Evolutionary conservation across 345 rosid species (phyloP), one percentile per base, ranked within the genome.

Genomic region (Populus ilicifolia): DNA sequence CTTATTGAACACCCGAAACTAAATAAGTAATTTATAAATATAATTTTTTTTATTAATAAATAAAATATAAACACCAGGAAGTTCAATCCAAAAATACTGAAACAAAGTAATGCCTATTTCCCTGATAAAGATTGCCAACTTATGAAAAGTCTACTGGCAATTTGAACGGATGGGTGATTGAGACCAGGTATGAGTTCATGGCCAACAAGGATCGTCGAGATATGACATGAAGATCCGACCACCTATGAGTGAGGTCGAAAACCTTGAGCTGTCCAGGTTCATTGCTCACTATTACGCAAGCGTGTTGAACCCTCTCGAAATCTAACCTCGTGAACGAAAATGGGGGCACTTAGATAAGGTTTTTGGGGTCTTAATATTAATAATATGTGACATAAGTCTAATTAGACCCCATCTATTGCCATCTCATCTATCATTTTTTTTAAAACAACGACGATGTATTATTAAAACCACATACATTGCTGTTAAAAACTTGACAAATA

Each of bases 191-290:
- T 8, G n/a, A 9, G 16, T 29, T 59, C 6, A 59, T 59, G 63
- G 63, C 29, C 2, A 59, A n/a, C 29, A 59, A 67, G 27, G 70
- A 67, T 30, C 13, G 70, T 67, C 44, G 23, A 38, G 41, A 67
- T 0, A 67, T 67, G 70, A 67, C 41, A 67, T 16, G 70, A 67
- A 18, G 70, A 35, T 65, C 69, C 69, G 41, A 17, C n/a, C 69
- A 65, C 16, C n/a, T 41, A 65, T 16, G 11, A 29, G 8, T 14
- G 21, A 30, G 39, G 10, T 13, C 36, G 69, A 1, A 18, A 65
- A 27, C 29, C 29, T 77, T 70, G 50, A 11, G 39, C 20, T 61
- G 86, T 83, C 84, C 36, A 78, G 78, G 76, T 82, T 75, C 84
- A 82, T 74, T 76, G 81, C 29, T 27, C 1, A 1, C 29, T 27